A percentile compares a stretch with the other conserved stretches of the same genome.
phyloP scores from a whole-genome alignment of 441 rosid species.

The Mallotus repandus region DNA sequence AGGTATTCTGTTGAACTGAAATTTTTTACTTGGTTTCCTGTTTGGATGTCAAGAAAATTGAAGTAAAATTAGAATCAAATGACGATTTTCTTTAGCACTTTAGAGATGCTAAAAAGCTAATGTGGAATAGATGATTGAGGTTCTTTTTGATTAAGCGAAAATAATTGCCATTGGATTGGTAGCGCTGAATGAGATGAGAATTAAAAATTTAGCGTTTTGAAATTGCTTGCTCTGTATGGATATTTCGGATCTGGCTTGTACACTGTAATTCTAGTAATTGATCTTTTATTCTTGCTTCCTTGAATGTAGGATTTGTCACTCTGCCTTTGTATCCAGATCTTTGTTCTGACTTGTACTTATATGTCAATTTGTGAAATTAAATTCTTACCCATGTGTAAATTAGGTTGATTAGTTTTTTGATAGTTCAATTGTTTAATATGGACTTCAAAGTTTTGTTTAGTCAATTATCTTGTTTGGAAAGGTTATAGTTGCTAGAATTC shows the following conservation, averaged over 20 bases:
- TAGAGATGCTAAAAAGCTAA: background rate
- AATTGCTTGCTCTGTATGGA: background rate
- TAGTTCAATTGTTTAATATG: too few species aligned
- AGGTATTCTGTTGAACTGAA: slow-evolving; percentile 41
- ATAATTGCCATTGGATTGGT: background rate
- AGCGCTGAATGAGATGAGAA: background rate
- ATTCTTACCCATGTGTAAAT: too few species aligned
- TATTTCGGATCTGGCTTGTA: background rate
- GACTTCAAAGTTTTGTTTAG: too few species aligned
- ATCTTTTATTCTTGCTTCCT: background rate
- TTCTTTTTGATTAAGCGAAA: background rate
- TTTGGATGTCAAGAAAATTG: slow-evolving; percentile 13
- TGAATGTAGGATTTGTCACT: background rate
- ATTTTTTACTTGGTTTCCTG: background rate
- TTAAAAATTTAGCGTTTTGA: background rate
- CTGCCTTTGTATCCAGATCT: background rate
- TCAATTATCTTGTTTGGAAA: too few species aligned
- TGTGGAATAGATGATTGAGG: background rate
- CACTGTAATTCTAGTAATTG: background rate
- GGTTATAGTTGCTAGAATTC: too few species aligned
- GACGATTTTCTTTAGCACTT: background rate
- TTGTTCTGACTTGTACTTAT: background rate
- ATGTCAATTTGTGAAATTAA: too few species aligned
- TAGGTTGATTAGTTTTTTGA: too few species aligned
- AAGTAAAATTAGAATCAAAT: background rate